phyloP scores from a whole-genome alignment of 1,139 yeast genomes.

The Williopsis jadinii region DNA sequence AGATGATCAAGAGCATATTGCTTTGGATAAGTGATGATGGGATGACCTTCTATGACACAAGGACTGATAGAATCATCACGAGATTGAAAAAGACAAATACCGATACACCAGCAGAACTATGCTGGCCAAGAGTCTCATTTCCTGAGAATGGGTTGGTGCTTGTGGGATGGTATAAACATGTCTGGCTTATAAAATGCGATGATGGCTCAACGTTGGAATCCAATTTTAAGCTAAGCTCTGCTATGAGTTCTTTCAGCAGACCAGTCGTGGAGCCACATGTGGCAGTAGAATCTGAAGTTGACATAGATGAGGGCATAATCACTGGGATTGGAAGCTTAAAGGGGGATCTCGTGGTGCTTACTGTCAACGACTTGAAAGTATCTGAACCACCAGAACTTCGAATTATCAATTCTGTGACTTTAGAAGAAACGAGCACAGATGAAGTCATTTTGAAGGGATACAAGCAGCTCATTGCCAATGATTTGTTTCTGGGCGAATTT shows the following conservation, averaged over 20 bases:
- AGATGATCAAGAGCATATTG: constrained; percentile 52
- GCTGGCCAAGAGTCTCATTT: constrained; percentile 71
- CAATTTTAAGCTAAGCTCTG: constrained; percentile 43
- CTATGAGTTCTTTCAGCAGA: constrained; percentile 58
- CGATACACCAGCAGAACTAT: constrained; percentile 65
- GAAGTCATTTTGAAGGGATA: constrained; percentile 62
- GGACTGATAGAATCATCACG: constrained; percentile 38
- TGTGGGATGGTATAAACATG: constrained; percentile 77
- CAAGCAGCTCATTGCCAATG: constrained; percentile 67
- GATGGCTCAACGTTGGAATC: constrained; percentile 10
- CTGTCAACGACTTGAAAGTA: constrained; percentile 14
- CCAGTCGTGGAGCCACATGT: constrained; percentile 47
- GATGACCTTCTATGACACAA: constrained; percentile 49
- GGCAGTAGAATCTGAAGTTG: constrained; percentile 46
- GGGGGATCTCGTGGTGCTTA: constrained; percentile 40
- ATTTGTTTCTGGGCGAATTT: constrained; percentile 57
- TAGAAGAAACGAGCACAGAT: constrained; percentile 78
- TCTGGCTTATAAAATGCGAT: constrained; percentile 65
- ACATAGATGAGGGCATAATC: constrained; percentile 42
- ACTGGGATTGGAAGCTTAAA: constrained; percentile 75
- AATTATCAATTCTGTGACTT: constrained; percentile 55
- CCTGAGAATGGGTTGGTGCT: constrained; percentile 64
- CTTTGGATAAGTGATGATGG: constrained; percentile 88
- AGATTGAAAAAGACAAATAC: constrained; percentile 52
- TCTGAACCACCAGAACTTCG: constrained; percentile 61